Conservation (phyloP, 106 monocot genomes). For the Chionographis japonica region DNA sequence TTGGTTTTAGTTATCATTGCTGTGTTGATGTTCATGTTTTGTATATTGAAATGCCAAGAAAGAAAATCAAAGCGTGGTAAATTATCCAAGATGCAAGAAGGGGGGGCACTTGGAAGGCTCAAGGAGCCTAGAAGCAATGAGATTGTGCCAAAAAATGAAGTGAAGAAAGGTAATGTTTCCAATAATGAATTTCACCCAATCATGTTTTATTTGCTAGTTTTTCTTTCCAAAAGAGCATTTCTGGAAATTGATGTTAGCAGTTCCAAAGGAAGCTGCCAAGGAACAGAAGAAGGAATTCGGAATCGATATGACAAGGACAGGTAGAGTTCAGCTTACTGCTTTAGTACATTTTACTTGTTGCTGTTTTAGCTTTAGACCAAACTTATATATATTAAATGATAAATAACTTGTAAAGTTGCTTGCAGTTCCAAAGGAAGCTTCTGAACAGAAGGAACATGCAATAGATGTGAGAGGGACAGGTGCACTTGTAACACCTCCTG, state of each 20-base stretch:
- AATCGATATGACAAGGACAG: slow-evolving; percentile 18
- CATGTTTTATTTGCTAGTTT: not conserved
- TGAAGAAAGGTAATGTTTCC: slow-evolving; percentile 34
- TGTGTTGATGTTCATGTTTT: slow-evolving; percentile 46
- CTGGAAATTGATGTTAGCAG: slow-evolving; percentile 23
- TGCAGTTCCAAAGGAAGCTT: slow-evolving; percentile 15
- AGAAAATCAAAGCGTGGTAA: slow-evolving; percentile 45
- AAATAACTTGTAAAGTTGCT: slow-evolving; percentile 8
- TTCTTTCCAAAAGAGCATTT: not conserved
- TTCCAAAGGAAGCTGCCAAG: slow-evolving; percentile 30
- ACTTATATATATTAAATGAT: not conserved
- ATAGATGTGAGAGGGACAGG: slow-evolving; percentile 27
- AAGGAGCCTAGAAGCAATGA: slow-evolving; percentile 36
- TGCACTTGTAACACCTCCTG: slow-evolving; percentile 31
- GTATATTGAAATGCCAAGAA: slow-evolving; percentile 64
- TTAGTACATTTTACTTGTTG: not conserved
- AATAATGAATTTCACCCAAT: not conserved
- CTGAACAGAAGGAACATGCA: slow-evolving; percentile 31
- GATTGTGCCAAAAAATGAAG: slow-evolving; percentile 23
- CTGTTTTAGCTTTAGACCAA: not conserved
- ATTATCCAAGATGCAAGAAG: slow-evolving; percentile 26
- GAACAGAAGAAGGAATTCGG: slow-evolving; percentile 24
- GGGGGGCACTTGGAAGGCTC: slow-evolving; percentile 17
- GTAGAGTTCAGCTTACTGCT: slow-evolving; percentile 10
- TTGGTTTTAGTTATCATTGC: slow-evolving; percentile 47